Conservation (phyloP, 1,284 basidiomycete species). For the Lentinula novae-zelandiae region DNA sequence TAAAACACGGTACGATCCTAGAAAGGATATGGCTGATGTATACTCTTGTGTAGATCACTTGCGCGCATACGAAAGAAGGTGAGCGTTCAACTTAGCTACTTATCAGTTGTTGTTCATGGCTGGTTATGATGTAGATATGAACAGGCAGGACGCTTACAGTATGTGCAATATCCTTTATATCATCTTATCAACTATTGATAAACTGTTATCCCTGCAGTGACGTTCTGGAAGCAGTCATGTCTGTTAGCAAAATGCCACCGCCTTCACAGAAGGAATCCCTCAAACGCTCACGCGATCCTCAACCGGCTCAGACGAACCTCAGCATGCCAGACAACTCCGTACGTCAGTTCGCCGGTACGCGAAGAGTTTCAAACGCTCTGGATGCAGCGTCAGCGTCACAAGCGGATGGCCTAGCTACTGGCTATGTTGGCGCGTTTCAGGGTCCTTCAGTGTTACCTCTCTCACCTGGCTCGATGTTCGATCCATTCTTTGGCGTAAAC, state of each 20-base stretch:
- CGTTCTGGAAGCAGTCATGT: conserved; percentile 4
- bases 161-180: background rate
- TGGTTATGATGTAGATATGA: background rate
- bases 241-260: conserved; percentile 6
- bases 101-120: background rate
- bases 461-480: background rate
- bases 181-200: background rate
- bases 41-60: conserved; percentile 63
- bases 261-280: background rate
- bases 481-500: background rate
- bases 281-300: background rate
- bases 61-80: conserved; percentile 33
- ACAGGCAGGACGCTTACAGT: conserved; percentile 3
- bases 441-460: background rate
- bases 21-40: conserved; percentile 62
- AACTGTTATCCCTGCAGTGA: background rate
- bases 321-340: background rate
- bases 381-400: background rate
- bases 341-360: conserved; percentile 6
- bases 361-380: background rate
- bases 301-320: background rate
- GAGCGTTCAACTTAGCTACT: background rate
- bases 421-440: background rate
- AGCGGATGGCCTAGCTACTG: background rate
- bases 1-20: conserved; percentile 44